These are phyloP conservation scores for Solanum neorickii DNA, from an alignment of 257 asterid species.

Conservation along the genomic window DNA sequence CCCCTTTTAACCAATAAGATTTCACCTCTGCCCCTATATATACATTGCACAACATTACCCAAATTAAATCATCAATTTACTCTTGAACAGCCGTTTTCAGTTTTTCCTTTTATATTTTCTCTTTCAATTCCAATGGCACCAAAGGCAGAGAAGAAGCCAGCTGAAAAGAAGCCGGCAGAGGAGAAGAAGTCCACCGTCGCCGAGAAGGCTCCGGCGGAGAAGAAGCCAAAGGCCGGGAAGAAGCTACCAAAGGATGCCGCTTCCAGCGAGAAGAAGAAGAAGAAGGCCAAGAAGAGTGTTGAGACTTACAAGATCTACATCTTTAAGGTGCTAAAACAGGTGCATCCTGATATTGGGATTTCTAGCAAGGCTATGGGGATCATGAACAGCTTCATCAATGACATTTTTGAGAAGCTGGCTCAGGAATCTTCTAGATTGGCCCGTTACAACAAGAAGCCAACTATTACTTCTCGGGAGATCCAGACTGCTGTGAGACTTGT, in stretches of 20 bases:
- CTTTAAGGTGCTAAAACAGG: conserved; percentile 58
- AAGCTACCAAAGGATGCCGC: conserved; percentile 53
- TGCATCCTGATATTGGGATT: conserved; percentile 52
- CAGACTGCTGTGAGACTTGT: conserved; percentile 49
- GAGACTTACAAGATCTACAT: conserved; percentile 71
- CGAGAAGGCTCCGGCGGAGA: conserved; percentile 49
- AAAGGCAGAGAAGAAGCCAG: conserved; percentile 26
- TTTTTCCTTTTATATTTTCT: no score
- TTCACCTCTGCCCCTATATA: background rate
- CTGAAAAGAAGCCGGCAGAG: conserved; percentile 47
- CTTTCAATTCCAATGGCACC: conserved; percentile 33
- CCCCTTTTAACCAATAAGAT: conserved; percentile 1
- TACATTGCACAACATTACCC: background rate
- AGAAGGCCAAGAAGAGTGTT: conserved; percentile 35
- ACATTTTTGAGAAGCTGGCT: conserved; percentile 49
- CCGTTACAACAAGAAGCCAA: conserved; percentile 55
- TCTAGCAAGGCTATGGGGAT: conserved; percentile 70
- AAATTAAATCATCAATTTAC: background rate
- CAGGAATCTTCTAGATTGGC: conserved; percentile 49
- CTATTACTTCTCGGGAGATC: conserved; percentile 48
- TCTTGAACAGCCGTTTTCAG: background rate
- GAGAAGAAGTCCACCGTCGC: conserved; percentile 40
- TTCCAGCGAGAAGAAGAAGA: conserved; percentile 57
- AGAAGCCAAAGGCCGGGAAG: conserved; percentile 66
- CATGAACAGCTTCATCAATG: conserved; percentile 45